Percentiles rank a stretch among this genome's conserved stretches.
These are phyloP conservation scores for Xylaria sp. DNA, from an alignment of 2,329 filamentous ascomycete genomes.

Conservation along the genomic window DNA sequence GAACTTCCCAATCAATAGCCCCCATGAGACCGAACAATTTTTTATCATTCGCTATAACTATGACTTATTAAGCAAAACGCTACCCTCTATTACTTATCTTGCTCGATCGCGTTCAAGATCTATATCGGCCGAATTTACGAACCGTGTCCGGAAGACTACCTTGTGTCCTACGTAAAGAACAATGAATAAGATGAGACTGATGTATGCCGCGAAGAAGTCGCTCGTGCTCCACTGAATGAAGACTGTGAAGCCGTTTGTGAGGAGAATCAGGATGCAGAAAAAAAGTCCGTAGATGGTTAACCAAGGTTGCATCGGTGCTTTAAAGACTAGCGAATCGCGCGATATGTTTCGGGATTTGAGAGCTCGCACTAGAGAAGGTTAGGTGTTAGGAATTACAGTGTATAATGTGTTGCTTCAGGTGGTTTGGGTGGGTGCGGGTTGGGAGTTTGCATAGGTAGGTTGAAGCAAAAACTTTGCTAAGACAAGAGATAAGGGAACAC, in stretches of 20 bases:
- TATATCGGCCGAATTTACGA: slow-evolving; percentile 44
- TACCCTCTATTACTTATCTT: slow-evolving; percentile 5
- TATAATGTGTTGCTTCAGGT: too few relatives aligned
- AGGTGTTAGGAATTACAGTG: not conserved
- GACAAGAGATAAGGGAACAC: not conserved
- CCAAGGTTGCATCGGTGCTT: slow-evolving; percentile 70
- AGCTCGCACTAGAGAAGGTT: slow-evolving; percentile 56
- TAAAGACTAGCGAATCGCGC: slow-evolving; percentile 69
- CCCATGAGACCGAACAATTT: not conserved
- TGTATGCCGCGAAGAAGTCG: slow-evolving; percentile 72
- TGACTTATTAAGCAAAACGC: too few relatives aligned
- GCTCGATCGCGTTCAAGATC: slow-evolving; percentile 47
- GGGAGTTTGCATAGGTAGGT: too few relatives aligned
- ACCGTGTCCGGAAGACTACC: slow-evolving; percentile 50
- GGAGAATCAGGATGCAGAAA: slow-evolving; percentile 71
- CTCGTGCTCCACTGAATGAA: slow-evolving; percentile 72
- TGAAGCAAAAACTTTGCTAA: not conserved
- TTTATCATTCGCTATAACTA: too few relatives aligned
- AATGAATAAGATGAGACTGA: slow-evolving; percentile 72
- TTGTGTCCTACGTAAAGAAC: slow-evolving; percentile 72
- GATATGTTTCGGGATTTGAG: slow-evolving; percentile 67
- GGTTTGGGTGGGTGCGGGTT: too few relatives aligned
- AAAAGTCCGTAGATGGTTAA: slow-evolving; percentile 73
- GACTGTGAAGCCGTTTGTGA: slow-evolving; percentile 76
- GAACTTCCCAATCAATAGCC: not conserved